A percentile compares a stretch with the other conserved stretches of the same genome.
These are phyloP conservation scores for Geopyxis carbonaria DNA, from an alignment of 495 filamentous ascomycete species.

Conservation along the genomic window DNA sequence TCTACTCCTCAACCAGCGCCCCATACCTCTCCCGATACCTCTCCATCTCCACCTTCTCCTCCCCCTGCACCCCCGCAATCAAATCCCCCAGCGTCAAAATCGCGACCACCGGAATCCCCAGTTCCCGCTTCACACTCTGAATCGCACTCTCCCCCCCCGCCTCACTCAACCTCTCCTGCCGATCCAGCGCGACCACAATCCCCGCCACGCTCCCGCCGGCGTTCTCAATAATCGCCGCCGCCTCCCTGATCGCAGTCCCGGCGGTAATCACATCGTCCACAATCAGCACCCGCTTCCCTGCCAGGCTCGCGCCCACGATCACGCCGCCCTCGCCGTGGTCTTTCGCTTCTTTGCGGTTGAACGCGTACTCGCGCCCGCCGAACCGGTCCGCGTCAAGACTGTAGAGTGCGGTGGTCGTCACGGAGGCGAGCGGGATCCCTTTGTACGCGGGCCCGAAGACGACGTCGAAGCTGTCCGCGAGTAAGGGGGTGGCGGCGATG, in stretches of 20 bases:
- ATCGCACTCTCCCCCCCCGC: slow-evolving; percentile 53
- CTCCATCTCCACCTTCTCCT: slow-evolving; percentile 54
- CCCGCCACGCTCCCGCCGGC: slow-evolving; percentile 71
- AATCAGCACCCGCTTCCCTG: slow-evolving; percentile 69
- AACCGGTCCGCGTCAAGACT: slow-evolving; percentile 41
- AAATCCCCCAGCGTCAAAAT: slow-evolving; percentile 59
- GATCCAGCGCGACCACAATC: slow-evolving; percentile 73
- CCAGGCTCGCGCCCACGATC: slow-evolving; percentile 71
- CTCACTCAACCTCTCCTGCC: slow-evolving; percentile 62
- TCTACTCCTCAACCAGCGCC: too few species aligned
- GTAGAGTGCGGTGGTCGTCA: slow-evolving; percentile 51
- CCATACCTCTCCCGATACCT: slow-evolving; percentile 60
- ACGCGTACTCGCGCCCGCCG: slow-evolving; percentile 53
- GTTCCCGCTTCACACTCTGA: slow-evolving; percentile 59
- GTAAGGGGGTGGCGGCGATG: slow-evolving; percentile 31
- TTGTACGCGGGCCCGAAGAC: slow-evolving; percentile 88
- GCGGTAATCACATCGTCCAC: slow-evolving; percentile 94
- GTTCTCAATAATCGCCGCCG: slow-evolving; percentile 61
- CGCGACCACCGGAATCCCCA: slow-evolving; percentile 37
- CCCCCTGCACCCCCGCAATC: slow-evolving; percentile 44
- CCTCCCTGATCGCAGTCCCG: slow-evolving; percentile 81
- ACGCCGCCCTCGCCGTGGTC: slow-evolving; percentile 83
- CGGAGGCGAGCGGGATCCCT: slow-evolving; percentile 71
- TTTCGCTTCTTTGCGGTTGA: slow-evolving; percentile 92
- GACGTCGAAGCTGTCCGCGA: slow-evolving; percentile 43